Percentiles rank a stretch among this genome's conserved stretches.
Evolutionary conservation across 352 stramenopile species (phyloP).

Genomic region (Phytophthora quininea): DNA sequence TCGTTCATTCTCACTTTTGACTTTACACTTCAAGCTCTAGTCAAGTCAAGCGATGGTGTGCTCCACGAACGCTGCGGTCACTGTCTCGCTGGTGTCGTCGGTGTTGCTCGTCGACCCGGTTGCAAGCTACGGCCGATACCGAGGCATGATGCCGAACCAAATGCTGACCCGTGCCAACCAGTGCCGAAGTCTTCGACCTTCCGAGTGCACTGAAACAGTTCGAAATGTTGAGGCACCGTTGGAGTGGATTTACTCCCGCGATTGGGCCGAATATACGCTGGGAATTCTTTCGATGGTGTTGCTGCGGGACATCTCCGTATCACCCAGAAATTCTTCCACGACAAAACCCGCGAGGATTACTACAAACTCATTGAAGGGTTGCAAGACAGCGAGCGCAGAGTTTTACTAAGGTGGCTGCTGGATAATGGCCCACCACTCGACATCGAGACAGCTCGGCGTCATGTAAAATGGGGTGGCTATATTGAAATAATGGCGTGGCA

Average conservation of each 20-base stretch:
- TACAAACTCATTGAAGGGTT: not conserved
- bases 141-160: conserved; percentile 26
- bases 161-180: too few species aligned
- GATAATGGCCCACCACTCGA: not conserved
- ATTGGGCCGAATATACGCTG: not conserved
- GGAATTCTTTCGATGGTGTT: not conserved
- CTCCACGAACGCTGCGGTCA: not conserved
- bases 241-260: not conserved
- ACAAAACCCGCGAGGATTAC: not conserved
- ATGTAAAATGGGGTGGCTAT: not conserved
- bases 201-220: not conserved
- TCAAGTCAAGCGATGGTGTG: conserved; percentile 11
- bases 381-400: not conserved
- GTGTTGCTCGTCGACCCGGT: conserved; percentile 8
- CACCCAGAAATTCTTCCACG: too few species aligned
- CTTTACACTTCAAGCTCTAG: conserved; percentile 5
- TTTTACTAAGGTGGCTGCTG: not conserved
- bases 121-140: conserved; percentile 12
- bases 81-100: conserved; percentile 1
- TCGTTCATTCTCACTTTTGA: conserved; percentile 3
- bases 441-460: not conserved
- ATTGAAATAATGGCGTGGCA: not conserved
- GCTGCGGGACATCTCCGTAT: not conserved
- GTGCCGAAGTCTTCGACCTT: not conserved
- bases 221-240: not conserved